Evolutionary conservation across 495 filamentous ascomycete species (phyloP), one percentile per base, ranked within the genome.

Genomic region (Letharia lupina): DNA sequence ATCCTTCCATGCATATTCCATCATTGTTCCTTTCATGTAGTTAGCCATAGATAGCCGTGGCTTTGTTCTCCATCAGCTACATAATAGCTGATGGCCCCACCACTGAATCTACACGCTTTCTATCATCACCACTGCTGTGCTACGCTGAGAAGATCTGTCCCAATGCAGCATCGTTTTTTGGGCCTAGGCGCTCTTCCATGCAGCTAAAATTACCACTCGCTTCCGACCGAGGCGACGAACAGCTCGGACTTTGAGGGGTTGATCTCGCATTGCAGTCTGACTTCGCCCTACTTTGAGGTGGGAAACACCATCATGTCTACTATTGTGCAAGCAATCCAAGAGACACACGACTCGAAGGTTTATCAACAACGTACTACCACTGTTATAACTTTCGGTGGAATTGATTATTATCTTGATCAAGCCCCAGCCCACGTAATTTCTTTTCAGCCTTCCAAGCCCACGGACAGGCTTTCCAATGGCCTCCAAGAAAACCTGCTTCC

Each of bases 341-440:
- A 23, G 11, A 31, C 7, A 31, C n/a, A 28, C 58, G 62, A 31
- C 37, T 56, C 35, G 15, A 15, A 13, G 28, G 8, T 23, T 58
- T 16, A 65, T 10, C n/a, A 5, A 5, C 42, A 8, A 58, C 59
- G n/a, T 6, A 44, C n/a, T 44, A 23, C 20, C 18, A 59, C 35
- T 6, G 12, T 57, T 28, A 3, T 20, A 31, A 57, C 12, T 40
- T 58, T 58, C 35, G 63, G 63, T 5, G 63, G 20, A 3, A 59
- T 44, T 35, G 20, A 65, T 45, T 58, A 65, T 59, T 65, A 47
- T 8, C 50, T 65, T 56, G 37, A 56, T 65, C 47, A 40, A 59
- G 20, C 45, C 33, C 33, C 50, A 42, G 63, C 63, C 23, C 40
- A 61, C n/a, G 20, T 41, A 54, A 52, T 66, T 39, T n/a, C 64